Evolutionary conservation across 352 stramenopile species (phyloP), one percentile per base, ranked within the genome.

Genomic region (Globisporangium okanoganense): DNA sequence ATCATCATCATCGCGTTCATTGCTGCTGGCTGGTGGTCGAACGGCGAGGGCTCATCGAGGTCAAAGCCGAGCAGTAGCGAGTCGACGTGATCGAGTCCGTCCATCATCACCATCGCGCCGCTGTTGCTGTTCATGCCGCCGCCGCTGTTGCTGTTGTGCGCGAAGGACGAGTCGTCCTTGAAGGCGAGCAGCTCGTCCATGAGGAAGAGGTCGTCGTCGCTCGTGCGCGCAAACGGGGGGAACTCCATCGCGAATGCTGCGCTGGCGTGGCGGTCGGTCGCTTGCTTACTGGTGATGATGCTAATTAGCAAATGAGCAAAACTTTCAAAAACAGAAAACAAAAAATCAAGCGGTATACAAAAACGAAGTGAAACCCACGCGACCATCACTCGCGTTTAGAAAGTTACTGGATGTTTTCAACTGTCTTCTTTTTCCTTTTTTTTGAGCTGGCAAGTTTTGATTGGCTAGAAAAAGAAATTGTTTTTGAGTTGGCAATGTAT

Each of bases 121-220:
- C 12, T 61, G 41, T 22, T 52, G 29, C 24, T 41, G 40, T 41
- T 29, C 14, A 12, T 60, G 31, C 51, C 14, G 31, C 44, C 40
- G 44, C 29, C 20, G 24, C 18, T 47, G 50, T 24, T 38, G 25
- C 6, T 10, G 50, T 16, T 38, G 22, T 12, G 40, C 40, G 40
- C 40, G 27, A 72, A 72, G 51, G 36, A 43, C 49, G 72, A 63
- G 45, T 65, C 67, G 62, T 86, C 74, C 36, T 79, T 66, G 45
- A 78, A 69, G 40, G 85, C 65, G 43, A 87, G 68, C 25, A 87
- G 69, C 41, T 85, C 77, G 68, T 83, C 77, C 70, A 84, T 73
- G 58, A 87, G 41, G 35, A 58, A 68, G 40, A 73, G 62, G 44
- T 71, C 67, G 45, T 62, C 58, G 27, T 62, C 64, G 29, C 33